These are phyloP conservation scores for Sordariomycetes sp. DNA, from an alignment of 2,329 filamentous ascomycete genomes.

Conservation along the genomic window DNA sequence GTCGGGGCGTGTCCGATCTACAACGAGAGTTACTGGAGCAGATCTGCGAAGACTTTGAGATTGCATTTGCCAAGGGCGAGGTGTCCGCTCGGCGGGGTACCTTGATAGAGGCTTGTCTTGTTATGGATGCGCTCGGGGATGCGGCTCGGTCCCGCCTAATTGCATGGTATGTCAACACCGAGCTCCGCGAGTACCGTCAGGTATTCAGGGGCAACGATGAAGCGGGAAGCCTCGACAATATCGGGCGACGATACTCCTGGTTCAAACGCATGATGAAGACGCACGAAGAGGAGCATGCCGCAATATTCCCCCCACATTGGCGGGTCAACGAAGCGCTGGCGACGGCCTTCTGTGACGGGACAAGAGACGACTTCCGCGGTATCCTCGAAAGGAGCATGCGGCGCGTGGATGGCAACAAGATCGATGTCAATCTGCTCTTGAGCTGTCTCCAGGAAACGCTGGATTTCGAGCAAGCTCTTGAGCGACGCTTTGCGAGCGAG, in stretches of 20 bases:
- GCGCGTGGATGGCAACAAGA: slow-evolving; percentile 60
- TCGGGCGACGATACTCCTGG: slow-evolving; percentile 89
- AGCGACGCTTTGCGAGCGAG: slow-evolving; percentile 67
- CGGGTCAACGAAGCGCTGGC: slow-evolving; percentile 82
- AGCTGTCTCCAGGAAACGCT: slow-evolving; percentile 90
- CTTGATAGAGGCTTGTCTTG: slow-evolving; percentile 77
- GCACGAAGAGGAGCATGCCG: slow-evolving; percentile 85
- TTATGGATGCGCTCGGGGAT: slow-evolving; percentile 91
- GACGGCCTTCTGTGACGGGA: slow-evolving; percentile 90
- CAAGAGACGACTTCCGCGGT: slow-evolving; percentile 86
- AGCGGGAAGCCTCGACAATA: slow-evolving; percentile 92
- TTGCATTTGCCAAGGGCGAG: slow-evolving; percentile 85
- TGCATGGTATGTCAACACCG: slow-evolving; percentile 97
- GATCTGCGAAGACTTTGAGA: slow-evolving; percentile 98
- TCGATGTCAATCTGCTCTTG: slow-evolving; percentile 83
- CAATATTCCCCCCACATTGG: slow-evolving; percentile 82
- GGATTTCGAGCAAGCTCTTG: slow-evolving; percentile 89
- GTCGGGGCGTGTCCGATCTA: slow-evolving; percentile 84
- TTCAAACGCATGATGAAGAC: slow-evolving; percentile 92
- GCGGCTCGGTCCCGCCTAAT: slow-evolving; percentile 71
- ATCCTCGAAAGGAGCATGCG: slow-evolving; percentile 85
- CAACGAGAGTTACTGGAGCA: slow-evolving; percentile 91
- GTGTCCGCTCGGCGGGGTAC: slow-evolving; percentile 57
- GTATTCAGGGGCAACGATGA: slow-evolving; percentile 96
- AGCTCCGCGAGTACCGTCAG: slow-evolving; percentile 87